Conservation (phyloP, 176 grass and related monocot genomes). For the Rhipidocladum racemiflorum region DNA sequence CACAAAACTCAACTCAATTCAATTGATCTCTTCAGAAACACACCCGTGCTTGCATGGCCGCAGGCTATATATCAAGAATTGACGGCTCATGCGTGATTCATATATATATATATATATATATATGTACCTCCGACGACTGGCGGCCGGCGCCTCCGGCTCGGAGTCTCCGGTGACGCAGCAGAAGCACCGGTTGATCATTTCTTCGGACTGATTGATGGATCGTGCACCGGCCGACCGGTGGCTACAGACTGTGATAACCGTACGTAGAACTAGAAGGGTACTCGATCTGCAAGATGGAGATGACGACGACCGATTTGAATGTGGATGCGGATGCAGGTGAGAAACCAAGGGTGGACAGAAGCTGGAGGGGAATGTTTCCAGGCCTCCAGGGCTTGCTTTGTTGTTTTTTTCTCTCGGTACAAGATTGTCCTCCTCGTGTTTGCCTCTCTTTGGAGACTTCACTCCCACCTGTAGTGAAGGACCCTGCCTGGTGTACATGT, state of each 20-base stretch:
- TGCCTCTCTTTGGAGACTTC: slow-evolving; percentile 50
- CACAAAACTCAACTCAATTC: neutral
- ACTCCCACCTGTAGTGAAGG: neutral
- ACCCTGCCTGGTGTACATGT: neutral
- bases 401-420: slow-evolving; percentile 34
- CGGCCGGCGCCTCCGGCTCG: slow-evolving; percentile 14
- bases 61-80: neutral
- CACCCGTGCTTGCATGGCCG: neutral
- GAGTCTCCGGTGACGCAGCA: slow-evolving; percentile 44
- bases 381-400: slow-evolving; percentile 12
- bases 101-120: neutral
- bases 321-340: slow-evolving; percentile 15
- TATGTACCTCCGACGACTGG: slow-evolving; percentile 18
- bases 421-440: slow-evolving; percentile 35
- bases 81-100: neutral
- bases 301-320: neutral
- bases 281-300: neutral
- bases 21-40: neutral
- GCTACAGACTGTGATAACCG: too few relatives aligned
- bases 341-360: slow-evolving; percentile 32
- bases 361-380: slow-evolving; percentile 23
- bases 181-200: slow-evolving; percentile 53
- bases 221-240: too few relatives aligned
- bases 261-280: neutral
- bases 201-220: neutral